Evolutionary conservation across 2,329 filamentous ascomycete species (phyloP).

Genomic region (Knufia petricola): DNA sequence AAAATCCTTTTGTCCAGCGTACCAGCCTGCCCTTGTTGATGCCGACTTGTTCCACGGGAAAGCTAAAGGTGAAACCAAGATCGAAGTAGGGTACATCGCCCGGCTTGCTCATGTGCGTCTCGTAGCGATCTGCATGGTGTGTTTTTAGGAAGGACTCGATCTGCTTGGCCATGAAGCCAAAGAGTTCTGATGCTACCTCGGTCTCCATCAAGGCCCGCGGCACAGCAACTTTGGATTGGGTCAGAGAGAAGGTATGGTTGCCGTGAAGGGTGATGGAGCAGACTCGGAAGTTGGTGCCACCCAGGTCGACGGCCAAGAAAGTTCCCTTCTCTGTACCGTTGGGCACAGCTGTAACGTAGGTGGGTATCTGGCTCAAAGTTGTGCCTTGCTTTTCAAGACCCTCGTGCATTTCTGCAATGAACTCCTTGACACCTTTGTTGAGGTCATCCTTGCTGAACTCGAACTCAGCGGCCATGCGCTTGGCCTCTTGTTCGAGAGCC

Average conservation of each 20-base stretch:
- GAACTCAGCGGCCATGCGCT: constrained; percentile 73
- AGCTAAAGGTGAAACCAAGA: constrained; percentile 97
- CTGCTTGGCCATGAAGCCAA: constrained; percentile 84
- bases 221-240: constrained; percentile 84
- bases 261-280: constrained; percentile 91
- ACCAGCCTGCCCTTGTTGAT: constrained; percentile 94
- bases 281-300: constrained; percentile 95
- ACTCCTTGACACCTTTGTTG: constrained; percentile 72
- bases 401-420: constrained; percentile 78
- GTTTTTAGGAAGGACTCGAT: constrained; percentile 78
- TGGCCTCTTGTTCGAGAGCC: constrained; percentile 56
- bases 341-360: constrained; percentile 89
- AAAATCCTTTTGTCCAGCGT: constrained; percentile 97
- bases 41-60: constrained; percentile 84
- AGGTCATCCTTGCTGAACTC: constrained; percentile 71
- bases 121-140: constrained; percentile 82
- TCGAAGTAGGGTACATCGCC: constrained; percentile 73
- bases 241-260: constrained; percentile 88
- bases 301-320: constrained; percentile 94
- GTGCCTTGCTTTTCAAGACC: constrained; percentile 69
- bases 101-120: constrained; percentile 54
- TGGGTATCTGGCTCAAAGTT: constrained; percentile 89
- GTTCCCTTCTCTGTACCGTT: constrained; percentile 97
- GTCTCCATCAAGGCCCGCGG: constrained; percentile 84
- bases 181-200: constrained; percentile 75